phyloP scores from a whole-genome alignment of 805 yeast genomes.

The Pichia scutulata region DNA sequence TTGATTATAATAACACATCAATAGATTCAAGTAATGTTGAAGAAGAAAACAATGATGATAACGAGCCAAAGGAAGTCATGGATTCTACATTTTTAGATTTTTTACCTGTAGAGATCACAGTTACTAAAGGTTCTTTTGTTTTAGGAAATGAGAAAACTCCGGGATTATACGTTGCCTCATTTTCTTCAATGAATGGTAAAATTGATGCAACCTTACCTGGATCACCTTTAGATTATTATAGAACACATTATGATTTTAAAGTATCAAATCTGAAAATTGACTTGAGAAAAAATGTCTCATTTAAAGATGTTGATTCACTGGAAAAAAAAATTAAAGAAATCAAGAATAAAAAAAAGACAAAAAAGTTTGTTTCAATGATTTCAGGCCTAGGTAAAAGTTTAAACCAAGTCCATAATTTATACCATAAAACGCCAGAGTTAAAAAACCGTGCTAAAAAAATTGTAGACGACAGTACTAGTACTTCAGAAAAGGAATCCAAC shows the following conservation, averaged over 20 bases:
- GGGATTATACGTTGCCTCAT: conserved; percentile 58
- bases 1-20: neutral
- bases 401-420: neutral
- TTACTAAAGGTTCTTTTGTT: conserved; percentile 64
- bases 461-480: neutral
- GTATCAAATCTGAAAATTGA: conserved; percentile 49
- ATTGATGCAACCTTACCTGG: conserved; percentile 48
- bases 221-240: conserved; percentile 46
- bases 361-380: conserved; percentile 1
- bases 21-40: neutral
- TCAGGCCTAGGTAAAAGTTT: conserved; percentile 5
- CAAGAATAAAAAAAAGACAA: conserved; percentile 1
- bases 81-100: conserved; percentile 23
- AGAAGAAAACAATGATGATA: neutral
- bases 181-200: conserved; percentile 43
- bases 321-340: conserved; percentile 2
- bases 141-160: conserved; percentile 78
- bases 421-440: conserved; percentile 3
- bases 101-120: conserved; percentile 56
- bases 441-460: conserved; percentile 5
- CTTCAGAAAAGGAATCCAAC: neutral
- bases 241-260: conserved; percentile 36
- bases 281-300: conserved; percentile 66
- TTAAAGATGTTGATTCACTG: conserved; percentile 26
- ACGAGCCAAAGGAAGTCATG: conserved; percentile 5